Evolutionary conservation across 257 asterid species (phyloP).

Genomic region (Cruciata laevipes): DNA sequence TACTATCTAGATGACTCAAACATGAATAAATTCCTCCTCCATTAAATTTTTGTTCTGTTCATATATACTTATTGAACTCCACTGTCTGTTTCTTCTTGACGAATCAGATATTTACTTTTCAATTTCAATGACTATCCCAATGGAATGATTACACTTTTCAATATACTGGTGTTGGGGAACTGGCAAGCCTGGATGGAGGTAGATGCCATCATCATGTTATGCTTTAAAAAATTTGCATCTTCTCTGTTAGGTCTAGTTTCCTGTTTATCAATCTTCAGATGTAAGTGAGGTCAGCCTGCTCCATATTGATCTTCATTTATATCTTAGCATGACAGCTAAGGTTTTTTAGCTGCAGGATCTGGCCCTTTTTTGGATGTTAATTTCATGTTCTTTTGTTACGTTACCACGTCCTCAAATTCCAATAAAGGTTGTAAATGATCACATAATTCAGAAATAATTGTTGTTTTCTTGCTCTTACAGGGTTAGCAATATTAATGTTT

Average conservation of each 20-base stretch:
- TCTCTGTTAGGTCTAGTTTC: not conserved
- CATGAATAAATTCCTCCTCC: not conserved
- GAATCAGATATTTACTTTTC: constrained; percentile 78
- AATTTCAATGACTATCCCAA: constrained; percentile 96
- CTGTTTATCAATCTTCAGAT: not conserved
- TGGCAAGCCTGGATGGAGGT: constrained; percentile 99
- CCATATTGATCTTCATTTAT: not conserved
- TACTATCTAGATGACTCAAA: not conserved
- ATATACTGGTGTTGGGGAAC: constrained; percentile 89
- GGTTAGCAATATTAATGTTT: not conserved
- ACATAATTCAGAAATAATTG: not conserved
- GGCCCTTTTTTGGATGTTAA: not conserved
- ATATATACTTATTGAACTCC: not conserved
- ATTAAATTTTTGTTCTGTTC: not conserved
- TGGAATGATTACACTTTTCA: constrained; percentile 97
- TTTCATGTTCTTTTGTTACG: not conserved
- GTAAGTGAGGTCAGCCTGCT: not conserved
- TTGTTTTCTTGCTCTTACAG: not conserved
- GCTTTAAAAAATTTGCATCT: not conserved
- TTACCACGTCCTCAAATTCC: not conserved
- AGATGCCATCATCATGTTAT: constrained; percentile 6
- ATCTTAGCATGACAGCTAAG: not conserved
- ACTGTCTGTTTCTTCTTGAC: constrained; percentile 24
- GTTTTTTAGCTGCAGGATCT: not conserved
- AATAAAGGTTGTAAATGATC: not conserved